Conservation (phyloP, 768 basidiomycete species). For the Mycena capillaripes region DNA sequence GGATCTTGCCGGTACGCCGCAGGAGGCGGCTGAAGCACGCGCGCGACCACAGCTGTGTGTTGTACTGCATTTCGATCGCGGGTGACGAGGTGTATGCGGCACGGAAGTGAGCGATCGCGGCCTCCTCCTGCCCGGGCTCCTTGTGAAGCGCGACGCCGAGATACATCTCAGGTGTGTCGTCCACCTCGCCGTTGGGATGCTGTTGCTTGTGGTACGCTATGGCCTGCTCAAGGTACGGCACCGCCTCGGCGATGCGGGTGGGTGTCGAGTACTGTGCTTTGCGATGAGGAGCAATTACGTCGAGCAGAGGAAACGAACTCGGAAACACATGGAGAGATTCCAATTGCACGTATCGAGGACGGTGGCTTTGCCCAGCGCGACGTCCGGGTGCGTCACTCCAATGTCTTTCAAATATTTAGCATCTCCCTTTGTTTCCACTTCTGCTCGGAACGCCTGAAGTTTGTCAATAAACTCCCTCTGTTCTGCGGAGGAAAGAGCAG, state of each 20-base stretch:
- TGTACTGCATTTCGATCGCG: slow-evolving; percentile 8
- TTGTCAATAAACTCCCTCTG: background rate
- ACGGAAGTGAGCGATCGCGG: slow-evolving; percentile 11
- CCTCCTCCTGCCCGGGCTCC: slow-evolving; percentile 13
- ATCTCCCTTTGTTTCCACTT: slow-evolving; percentile 3
- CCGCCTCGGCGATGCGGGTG: slow-evolving; percentile 29
- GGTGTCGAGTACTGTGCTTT: slow-evolving; percentile 22
- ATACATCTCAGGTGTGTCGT: slow-evolving; percentile 19
- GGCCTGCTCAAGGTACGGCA: slow-evolving; percentile 7
- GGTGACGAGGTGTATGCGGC: slow-evolving; percentile 8
- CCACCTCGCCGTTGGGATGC: slow-evolving; percentile 5
- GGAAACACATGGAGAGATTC: background rate
- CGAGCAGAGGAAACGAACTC: background rate
- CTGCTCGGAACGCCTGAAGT: background rate
- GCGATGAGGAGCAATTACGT: background rate
- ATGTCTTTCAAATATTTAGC: slow-evolving; percentile 1
- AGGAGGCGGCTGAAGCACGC: slow-evolving; percentile 30
- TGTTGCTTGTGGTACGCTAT: background rate
- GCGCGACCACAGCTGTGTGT: slow-evolving; percentile 24
- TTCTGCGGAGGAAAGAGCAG: background rate
- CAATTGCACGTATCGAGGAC: slow-evolving; percentile 21
- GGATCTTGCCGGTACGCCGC: slow-evolving; percentile 12
- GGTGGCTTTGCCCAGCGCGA: background rate
- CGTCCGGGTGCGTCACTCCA: background rate
- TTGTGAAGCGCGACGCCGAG: slow-evolving; percentile 27